Percentiles rank a stretch among this genome's conserved stretches.
Conservation (phyloP, 306 rosid genomes). For the Styphnolobium japonicum region DNA sequence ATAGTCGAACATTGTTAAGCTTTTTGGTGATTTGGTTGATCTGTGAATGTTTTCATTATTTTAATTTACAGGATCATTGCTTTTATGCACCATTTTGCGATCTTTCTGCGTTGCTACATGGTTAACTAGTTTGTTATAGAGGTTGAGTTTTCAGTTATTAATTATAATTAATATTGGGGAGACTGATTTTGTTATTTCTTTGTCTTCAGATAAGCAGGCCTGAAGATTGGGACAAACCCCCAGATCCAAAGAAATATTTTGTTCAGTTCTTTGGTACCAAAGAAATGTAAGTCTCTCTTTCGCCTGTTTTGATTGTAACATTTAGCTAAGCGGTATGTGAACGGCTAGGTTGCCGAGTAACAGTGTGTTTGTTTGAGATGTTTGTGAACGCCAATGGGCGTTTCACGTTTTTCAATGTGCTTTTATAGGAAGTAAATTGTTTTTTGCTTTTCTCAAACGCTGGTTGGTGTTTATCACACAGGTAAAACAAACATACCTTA, state of each 20-base stretch:
- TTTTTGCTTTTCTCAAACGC: too few species aligned
- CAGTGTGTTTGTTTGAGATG: too few species aligned
- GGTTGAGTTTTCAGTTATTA: slow-evolving; percentile 12
- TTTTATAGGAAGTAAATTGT: too few species aligned
- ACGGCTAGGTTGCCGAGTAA: neutral
- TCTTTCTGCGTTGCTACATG: neutral
- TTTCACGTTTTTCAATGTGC: too few species aligned
- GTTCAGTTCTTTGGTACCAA: slow-evolving; percentile 84
- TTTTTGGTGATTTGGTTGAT: neutral
- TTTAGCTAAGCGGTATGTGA: neutral
- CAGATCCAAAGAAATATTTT: slow-evolving; percentile 82
- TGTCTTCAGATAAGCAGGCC: slow-evolving; percentile 82
- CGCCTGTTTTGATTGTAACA: neutral
- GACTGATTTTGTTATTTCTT: slow-evolving; percentile 29
- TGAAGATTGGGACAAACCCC: slow-evolving; percentile 73
- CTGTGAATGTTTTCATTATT: neutral
- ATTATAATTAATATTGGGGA: neutral
- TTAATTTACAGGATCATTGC: neutral
- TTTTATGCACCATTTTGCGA: neutral
- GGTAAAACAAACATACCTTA: too few species aligned
- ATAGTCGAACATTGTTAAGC: neutral
- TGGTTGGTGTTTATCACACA: too few species aligned
- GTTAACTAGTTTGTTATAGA: neutral
- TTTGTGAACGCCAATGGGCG: too few species aligned
- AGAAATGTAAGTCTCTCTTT: slow-evolving; percentile 68